These are phyloP conservation scores for Diaporthe ilicicola DNA, from an alignment of 2,329 filamentous ascomycete species.

Conservation along the genomic window DNA sequence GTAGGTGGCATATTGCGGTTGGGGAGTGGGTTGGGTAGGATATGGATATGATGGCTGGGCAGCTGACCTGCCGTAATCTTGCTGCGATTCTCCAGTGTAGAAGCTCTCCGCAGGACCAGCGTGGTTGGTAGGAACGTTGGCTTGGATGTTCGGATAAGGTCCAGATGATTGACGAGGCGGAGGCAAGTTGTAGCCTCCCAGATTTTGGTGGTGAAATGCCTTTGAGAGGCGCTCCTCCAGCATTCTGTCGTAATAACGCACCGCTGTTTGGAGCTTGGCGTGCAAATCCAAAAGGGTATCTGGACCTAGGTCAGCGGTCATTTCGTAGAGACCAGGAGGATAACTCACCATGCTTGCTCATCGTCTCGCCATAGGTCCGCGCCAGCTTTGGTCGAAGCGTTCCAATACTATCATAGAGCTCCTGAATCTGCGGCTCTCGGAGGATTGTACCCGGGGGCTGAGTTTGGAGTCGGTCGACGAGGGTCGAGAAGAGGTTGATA, in stretches of 20 bases:
- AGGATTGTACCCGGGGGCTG: slow-evolving; percentile 95
- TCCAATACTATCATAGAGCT: slow-evolving; percentile 98
- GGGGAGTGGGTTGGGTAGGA: slow-evolving; percentile 53
- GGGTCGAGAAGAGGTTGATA: slow-evolving; percentile 92
- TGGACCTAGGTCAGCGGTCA: slow-evolving; percentile 49
- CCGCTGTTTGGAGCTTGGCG: slow-evolving; percentile 93
- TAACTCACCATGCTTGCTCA: slow-evolving; percentile 94
- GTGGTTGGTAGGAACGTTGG: slow-evolving; percentile 54
- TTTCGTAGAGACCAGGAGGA: not conserved
- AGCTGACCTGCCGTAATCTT: slow-evolving; percentile 55
- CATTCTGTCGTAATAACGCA: slow-evolving; percentile 98
- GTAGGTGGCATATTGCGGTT: slow-evolving; percentile 55
- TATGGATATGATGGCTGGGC: slow-evolving; percentile 63
- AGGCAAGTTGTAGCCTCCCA: slow-evolving; percentile 70
- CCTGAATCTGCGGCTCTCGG: slow-evolving; percentile 97
- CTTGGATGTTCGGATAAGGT: slow-evolving; percentile 76
- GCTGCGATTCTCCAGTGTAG: slow-evolving; percentile 73
- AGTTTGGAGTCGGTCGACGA: slow-evolving; percentile 93
- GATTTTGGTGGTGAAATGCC: slow-evolving; percentile 84
- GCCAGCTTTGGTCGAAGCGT: slow-evolving; percentile 91
- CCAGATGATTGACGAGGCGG: slow-evolving; percentile 61
- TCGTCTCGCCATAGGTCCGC: slow-evolving; percentile 95
- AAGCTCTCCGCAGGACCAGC: slow-evolving; percentile 76
- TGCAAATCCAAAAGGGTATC: slow-evolving; percentile 94
- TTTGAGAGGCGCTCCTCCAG: slow-evolving; percentile 93